These are phyloP conservation scores for Cyclocybe aegerita DNA, from an alignment of 768 basidiomycete species.

Conservation along the genomic window DNA sequence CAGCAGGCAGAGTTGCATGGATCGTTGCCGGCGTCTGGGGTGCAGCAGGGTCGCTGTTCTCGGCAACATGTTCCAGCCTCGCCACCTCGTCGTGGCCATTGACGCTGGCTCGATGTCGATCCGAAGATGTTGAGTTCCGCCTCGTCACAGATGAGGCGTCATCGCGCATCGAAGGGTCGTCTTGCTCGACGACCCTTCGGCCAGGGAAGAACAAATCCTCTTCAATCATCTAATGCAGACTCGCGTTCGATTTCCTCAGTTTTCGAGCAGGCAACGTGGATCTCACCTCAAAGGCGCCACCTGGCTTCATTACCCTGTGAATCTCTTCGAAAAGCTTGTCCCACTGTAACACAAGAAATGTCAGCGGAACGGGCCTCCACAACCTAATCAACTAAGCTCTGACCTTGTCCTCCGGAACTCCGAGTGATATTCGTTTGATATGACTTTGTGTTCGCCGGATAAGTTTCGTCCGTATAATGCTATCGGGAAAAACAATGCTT, in stretches of 20 bases:
- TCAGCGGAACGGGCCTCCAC: neutral
- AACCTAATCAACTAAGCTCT: constrained; percentile 4
- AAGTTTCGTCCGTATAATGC: constrained; percentile 2
- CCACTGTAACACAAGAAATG: constrained; percentile 48
- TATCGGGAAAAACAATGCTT: constrained; percentile 25
- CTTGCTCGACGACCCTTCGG: constrained; percentile 35
- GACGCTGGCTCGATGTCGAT: constrained; percentile 4
- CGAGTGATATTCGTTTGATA: constrained; percentile 68
- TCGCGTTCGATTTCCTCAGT: too few species aligned
- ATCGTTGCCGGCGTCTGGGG: neutral
- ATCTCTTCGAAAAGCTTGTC: constrained; percentile 69
- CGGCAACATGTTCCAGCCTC: neutral
- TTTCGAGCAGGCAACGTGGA: neutral
- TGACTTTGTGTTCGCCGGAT: constrained; percentile 39
- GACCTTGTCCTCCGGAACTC: constrained; percentile 77
- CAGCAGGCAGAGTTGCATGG: neutral
- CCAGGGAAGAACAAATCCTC: constrained; percentile 78
- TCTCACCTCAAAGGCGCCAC: constrained; percentile 67
- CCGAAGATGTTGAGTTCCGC: constrained; percentile 15
- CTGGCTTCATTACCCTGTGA: constrained; percentile 68
- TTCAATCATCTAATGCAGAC: constrained; percentile 54
- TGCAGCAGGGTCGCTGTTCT: neutral
- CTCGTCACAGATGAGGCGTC: constrained; percentile 21
- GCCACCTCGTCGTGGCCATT: constrained; percentile 1
- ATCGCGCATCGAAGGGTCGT: constrained; percentile 27